Percentiles rank a stretch among this genome's conserved stretches.
phyloP scores from a whole-genome alignment of 2,329 filamentous ascomycete species.

The Capronia coronata region DNA sequence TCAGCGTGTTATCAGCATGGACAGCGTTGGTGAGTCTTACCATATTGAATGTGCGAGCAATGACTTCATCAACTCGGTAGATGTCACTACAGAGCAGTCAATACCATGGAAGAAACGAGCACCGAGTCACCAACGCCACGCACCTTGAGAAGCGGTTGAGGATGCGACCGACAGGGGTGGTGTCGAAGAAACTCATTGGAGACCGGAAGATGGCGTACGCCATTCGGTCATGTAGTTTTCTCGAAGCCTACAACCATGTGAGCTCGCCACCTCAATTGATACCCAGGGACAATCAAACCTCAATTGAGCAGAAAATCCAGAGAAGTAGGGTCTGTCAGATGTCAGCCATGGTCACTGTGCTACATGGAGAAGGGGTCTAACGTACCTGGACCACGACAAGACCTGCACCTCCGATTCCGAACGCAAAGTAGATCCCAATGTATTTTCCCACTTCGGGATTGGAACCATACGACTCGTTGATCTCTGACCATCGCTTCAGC shows the following conservation, averaged over 20 bases:
- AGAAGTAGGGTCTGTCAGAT: slow-evolving; percentile 66
- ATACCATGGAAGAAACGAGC: neutral
- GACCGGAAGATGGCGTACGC: slow-evolving; percentile 94
- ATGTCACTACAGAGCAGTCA: slow-evolving; percentile 40
- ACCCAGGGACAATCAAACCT: slow-evolving; percentile 50
- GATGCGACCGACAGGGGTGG: slow-evolving; percentile 91
- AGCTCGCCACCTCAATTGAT: slow-evolving; percentile 1
- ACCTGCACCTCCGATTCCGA: slow-evolving; percentile 78
- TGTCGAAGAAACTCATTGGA: slow-evolving; percentile 98
- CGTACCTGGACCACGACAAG: slow-evolving; percentile 70
- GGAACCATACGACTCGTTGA: slow-evolving; percentile 58
- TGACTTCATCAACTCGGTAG: slow-evolving; percentile 74
- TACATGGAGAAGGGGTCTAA: neutral
- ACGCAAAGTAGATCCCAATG: slow-evolving; percentile 90
- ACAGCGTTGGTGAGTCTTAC: slow-evolving; percentile 39
- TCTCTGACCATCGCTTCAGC: slow-evolving; percentile 88
- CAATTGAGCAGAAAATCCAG: slow-evolving; percentile 99
- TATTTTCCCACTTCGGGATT: slow-evolving; percentile 82
- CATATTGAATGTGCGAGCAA: slow-evolving; percentile 98
- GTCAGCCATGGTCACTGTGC: slow-evolving; percentile 10
- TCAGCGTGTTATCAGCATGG: slow-evolving; percentile 7
- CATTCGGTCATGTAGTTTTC: slow-evolving; percentile 96
- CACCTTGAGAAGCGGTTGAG: slow-evolving; percentile 92
- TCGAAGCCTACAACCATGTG: slow-evolving; percentile 58
- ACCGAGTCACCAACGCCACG: slow-evolving; percentile 32